Evolutionary conservation across 257 asterid species (phyloP).

Genomic region (Nicotiana noctiflora): DNA sequence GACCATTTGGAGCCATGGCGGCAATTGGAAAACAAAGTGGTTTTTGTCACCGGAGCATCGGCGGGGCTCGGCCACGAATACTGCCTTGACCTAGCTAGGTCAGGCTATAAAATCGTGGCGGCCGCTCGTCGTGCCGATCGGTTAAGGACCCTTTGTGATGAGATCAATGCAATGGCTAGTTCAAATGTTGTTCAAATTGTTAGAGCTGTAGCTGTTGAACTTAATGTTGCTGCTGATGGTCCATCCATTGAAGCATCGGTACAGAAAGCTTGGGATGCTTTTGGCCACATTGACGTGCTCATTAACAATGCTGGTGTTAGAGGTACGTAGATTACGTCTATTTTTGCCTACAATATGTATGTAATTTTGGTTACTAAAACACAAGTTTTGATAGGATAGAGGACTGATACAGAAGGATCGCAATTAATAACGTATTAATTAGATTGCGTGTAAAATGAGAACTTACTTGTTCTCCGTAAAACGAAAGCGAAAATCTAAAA

Average conservation of each 20-base stretch:
- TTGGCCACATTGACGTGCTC: conserved; percentile 53
- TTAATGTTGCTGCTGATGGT: conserved; percentile 41
- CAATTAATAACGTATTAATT: too few relatives aligned
- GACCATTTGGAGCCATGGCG: conserved; percentile 59
- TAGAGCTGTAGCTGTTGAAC: conserved; percentile 52
- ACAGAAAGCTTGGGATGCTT: conserved; percentile 52
- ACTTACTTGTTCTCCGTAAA: too few relatives aligned
- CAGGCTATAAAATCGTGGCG: conserved; percentile 61
- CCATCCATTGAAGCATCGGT: conserved; percentile 35
- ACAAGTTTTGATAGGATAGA: neutral
- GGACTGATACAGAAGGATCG: neutral
- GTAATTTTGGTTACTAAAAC: too few relatives aligned
- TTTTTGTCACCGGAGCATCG: conserved; percentile 79
- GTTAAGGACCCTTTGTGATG: conserved; percentile 44
- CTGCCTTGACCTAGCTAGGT: conserved; percentile 57
- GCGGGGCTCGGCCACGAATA: conserved; percentile 65
- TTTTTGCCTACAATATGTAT: neutral
- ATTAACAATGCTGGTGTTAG: conserved; percentile 61
- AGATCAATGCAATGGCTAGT: conserved; percentile 27
- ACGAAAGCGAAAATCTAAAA: too few relatives aligned
- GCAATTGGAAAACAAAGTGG: conserved; percentile 43
- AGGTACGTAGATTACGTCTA: conserved; percentile 25
- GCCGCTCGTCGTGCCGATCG: conserved; percentile 55
- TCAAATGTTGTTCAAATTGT: neutral
- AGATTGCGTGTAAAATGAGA: too few relatives aligned